A percentile compares a stretch with the other conserved stretches of the same genome.
These are phyloP conservation scores for Crithidia fasciculata DNA, from an alignment of 208 protist genomes.

Conservation along the genomic window DNA sequence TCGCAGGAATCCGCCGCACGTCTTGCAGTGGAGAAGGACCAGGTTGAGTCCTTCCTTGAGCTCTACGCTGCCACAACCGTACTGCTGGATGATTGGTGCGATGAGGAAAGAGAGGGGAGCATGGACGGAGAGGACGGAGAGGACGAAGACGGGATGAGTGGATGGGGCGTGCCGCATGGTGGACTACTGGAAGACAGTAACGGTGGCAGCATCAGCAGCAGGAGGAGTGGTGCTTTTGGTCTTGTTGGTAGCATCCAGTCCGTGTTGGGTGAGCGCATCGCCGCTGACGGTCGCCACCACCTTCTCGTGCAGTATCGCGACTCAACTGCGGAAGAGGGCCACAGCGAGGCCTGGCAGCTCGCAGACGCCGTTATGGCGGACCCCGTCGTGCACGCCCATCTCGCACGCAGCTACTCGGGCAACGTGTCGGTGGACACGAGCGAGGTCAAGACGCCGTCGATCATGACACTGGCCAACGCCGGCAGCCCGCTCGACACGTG, in stretches of 20 bases:
- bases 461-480: conserved; percentile 9
- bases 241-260: conserved; percentile 19
- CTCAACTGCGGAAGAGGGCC: background rate
- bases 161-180: no score
- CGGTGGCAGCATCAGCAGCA: no score
- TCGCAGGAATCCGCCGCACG: conserved; percentile 12
- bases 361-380: conserved; percentile 28
- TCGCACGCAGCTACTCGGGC: conserved; percentile 39
- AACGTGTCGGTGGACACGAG: conserved; percentile 5
- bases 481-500: conserved; percentile 37
- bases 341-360: conserved; percentile 41
- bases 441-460: conserved; percentile 10
- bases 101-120: background rate
- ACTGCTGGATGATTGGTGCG: background rate
- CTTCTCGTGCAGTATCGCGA: conserved; percentile 43
- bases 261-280: conserved; percentile 54
- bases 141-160: background rate
- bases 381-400: conserved; percentile 41
- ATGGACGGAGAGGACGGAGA: background rate
- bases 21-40: conserved; percentile 23
- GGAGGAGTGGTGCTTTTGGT: background rate
- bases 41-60: conserved; percentile 21
- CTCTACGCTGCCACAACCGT: background rate
- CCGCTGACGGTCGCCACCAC: conserved; percentile 21
- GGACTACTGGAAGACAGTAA: no score